phyloP scores from a whole-genome alignment of 495 filamentous ascomycete species.

The Aspergillus asperescens region DNA sequence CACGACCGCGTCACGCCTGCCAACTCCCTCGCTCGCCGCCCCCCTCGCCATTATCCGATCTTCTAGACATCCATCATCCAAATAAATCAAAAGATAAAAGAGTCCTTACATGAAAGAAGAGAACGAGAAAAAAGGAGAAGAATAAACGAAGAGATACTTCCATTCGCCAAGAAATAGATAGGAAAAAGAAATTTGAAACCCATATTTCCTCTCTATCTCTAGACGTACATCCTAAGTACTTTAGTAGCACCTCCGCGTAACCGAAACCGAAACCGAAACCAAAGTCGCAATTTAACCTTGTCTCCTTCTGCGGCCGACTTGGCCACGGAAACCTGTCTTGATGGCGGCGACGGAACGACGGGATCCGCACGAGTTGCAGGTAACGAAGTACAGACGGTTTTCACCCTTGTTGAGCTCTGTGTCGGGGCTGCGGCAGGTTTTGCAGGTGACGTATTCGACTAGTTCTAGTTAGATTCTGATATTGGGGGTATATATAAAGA shows the following conservation, averaged over 20 bases:
- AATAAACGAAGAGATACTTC: slow-evolving; percentile 4
- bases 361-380: slow-evolving; percentile 82
- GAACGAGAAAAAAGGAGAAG: background rate
- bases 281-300: slow-evolving; percentile 31
- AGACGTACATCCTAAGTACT: slow-evolving; percentile 7
- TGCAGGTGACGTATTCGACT: slow-evolving; percentile 99
- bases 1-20: background rate
- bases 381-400: slow-evolving; percentile 86
- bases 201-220: slow-evolving; percentile 4
- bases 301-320: slow-evolving; percentile 89
- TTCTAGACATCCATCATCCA: slow-evolving; percentile 14
- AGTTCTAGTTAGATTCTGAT: slow-evolving; percentile 13
- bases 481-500: background rate
- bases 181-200: background rate
- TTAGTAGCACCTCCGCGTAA: slow-evolving; percentile 23
- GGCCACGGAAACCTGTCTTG: slow-evolving; percentile 99
- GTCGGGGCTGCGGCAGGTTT: slow-evolving; percentile 90
- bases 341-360: slow-evolving; percentile 91
- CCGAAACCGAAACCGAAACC: background rate
- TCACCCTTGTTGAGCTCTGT: slow-evolving; percentile 98
- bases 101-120: slow-evolving; percentile 12
- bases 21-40: background rate
- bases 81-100: slow-evolving; percentile 9
- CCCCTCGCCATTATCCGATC: background rate
- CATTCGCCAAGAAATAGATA: slow-evolving; percentile 17